Evolutionary conservation across 371 early-diverging fungal species (phyloP), one percentile per base, ranked within the genome.

Genomic region (Synchytrium microbalum): DNA sequence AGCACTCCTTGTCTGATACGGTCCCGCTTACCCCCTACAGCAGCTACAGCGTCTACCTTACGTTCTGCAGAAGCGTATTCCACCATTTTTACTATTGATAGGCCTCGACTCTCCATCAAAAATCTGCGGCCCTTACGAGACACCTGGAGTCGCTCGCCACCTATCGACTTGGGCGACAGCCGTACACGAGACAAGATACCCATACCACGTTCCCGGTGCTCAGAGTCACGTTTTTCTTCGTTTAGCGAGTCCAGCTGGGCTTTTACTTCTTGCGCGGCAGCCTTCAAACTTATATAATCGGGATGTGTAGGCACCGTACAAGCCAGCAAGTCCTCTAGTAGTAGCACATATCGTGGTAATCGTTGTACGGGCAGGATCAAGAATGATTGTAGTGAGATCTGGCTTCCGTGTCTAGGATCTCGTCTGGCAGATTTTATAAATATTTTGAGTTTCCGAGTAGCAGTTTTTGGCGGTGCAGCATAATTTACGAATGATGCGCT

Each of bases 281-380:
- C 32, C 26, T 66, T 70, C 31, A 91, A 75, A 19, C 72, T 67
- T 29, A 70, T 72, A 52, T 82, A 77, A 68, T 91, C 91, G 2
- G 82, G 78, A 65, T 90, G 88, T 27, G 66, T 72, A 2, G 59
- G 58, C 16, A 81, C 79, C 0, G 90, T 89, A 71, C 78, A 71
- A 60, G 75, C 73, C 1, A 87, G 72, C 24, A 92, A 67, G 52
- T 86, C 83, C 32, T 84, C 78, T n/a, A 90, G 76, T 26, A 92
- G 76, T 66, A 92, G 62, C 66, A 79, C 79, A 72, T 90, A 91
- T 52, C 91, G 85, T 1, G 89, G 90, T 55, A 92, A 79, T 1
- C 92, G 82, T 69, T 92, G 92, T 1, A 92, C 83, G 0, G 92
- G 92, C 51, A 90, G 72, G 24, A 91, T 79, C 61, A 92, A 71